Conservation (phyloP, 148 eudicot genomes). For the Chenopodium berlandieri region DNA sequence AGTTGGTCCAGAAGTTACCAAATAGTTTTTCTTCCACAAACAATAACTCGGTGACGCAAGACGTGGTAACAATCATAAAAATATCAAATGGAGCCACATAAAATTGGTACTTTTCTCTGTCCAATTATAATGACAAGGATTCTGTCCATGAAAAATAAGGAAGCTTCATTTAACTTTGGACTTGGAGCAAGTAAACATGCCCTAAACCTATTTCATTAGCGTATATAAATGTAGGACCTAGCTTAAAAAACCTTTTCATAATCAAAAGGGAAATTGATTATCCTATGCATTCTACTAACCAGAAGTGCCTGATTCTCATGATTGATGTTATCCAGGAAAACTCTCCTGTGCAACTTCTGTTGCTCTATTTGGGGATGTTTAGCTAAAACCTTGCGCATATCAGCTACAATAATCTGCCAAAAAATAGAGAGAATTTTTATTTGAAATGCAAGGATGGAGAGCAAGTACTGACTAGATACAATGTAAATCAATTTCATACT, state of each 20-base stretch:
- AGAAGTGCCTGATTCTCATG: constrained; percentile 83
- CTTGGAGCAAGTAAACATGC: background rate
- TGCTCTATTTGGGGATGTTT: constrained; percentile 95
- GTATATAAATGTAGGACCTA: background rate
- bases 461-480: background rate
- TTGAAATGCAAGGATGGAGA: constrained; percentile 7
- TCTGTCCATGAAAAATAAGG: background rate
- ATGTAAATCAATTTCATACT: constrained; percentile 24
- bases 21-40: background rate
- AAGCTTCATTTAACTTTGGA: background rate
- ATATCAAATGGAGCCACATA: background rate
- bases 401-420: constrained; percentile 84
- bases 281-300: constrained; percentile 41
- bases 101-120: background rate
- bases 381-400: constrained; percentile 93
- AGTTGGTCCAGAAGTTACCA: background rate
- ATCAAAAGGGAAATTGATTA: background rate
- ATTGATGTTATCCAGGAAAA: constrained; percentile 74
- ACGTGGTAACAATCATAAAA: background rate
- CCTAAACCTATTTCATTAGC: background rate
- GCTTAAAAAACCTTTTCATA: background rate
- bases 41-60: background rate
- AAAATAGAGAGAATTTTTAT: background rate
- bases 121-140: background rate
- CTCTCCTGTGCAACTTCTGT: constrained; percentile 89